A percentile compares a stretch with the other conserved stretches of the same genome.
Conservation (phyloP, 495 filamentous ascomycete genomes). For the Trichodelitschia bisporula region DNA sequence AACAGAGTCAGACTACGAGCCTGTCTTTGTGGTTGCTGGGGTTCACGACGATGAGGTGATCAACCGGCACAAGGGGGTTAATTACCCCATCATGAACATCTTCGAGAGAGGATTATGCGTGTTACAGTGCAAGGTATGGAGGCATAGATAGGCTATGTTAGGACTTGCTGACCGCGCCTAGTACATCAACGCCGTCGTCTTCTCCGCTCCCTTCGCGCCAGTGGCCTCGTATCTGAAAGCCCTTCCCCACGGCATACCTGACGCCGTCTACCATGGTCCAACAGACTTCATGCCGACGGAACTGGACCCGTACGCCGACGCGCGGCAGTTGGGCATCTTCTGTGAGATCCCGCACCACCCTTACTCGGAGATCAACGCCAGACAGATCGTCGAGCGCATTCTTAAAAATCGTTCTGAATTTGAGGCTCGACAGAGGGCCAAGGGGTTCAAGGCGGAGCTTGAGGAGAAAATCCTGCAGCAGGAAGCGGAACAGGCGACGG, state of each 20-base stretch:
- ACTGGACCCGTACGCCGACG: constrained; percentile 62
- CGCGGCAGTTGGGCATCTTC: constrained; percentile 20
- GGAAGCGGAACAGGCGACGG: too few relatives aligned
- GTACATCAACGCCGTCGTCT: constrained; percentile 71
- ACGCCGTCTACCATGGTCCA: constrained; percentile 82
- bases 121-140: constrained; percentile 55
- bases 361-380: constrained; percentile 73
- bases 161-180: constrained; percentile 14
- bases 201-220: constrained; percentile 71
- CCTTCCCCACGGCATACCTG: constrained; percentile 44
- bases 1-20: constrained; percentile 42
- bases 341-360: constrained; percentile 28
- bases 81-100: constrained; percentile 99
- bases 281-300: constrained; percentile 74
- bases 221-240: constrained; percentile 46
- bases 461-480: too few relatives aligned
- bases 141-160: neutral
- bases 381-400: constrained; percentile 75
- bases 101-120: constrained; percentile 91
- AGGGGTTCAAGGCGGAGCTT: constrained; percentile 54
- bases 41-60: constrained; percentile 88
- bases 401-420: constrained; percentile 61
- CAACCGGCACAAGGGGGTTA: constrained; percentile 85
- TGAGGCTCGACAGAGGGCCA: constrained; percentile 71
- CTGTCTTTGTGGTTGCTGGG: constrained; percentile 68